A percentile compares a stretch with the other conserved stretches of the same genome.
Evolutionary conservation across 2,329 filamentous ascomycete genomes (phyloP).

Genomic region (Xylaria arbuscula): DNA sequence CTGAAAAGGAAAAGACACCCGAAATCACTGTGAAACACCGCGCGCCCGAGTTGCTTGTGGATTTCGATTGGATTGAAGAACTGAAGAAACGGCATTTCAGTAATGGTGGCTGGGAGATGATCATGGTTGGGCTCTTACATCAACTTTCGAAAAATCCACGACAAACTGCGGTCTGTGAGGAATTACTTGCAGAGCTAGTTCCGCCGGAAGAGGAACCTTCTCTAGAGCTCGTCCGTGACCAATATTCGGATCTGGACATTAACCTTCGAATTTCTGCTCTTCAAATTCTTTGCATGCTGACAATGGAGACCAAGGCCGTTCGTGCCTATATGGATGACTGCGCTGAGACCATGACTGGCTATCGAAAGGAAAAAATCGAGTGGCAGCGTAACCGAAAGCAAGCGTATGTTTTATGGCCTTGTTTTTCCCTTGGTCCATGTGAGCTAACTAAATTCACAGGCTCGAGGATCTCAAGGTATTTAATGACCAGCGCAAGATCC

Average conservation of each 20-base stretch:
- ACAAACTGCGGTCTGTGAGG: slow-evolving; percentile 77
- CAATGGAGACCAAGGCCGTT: slow-evolving; percentile 85
- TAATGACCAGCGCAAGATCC: slow-evolving; percentile 78
- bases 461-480: slow-evolving; percentile 76
- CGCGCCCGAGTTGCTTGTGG: slow-evolving; percentile 78
- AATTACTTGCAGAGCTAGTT: slow-evolving; percentile 82
- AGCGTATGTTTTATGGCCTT: slow-evolving; percentile 59
- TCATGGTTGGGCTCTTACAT: slow-evolving; percentile 86
- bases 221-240: slow-evolving; percentile 75
- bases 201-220: slow-evolving; percentile 81
- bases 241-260: slow-evolving; percentile 81
- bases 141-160: slow-evolving; percentile 82
- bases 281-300: slow-evolving; percentile 87
- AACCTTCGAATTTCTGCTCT: slow-evolving; percentile 84
- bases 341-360: slow-evolving; percentile 91
- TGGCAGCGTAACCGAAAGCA: slow-evolving; percentile 82
- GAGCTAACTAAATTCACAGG: slow-evolving; percentile 54
- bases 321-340: slow-evolving; percentile 92
- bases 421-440: not conserved
- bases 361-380: slow-evolving; percentile 95
- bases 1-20: slow-evolving; percentile 60
- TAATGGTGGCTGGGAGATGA: slow-evolving; percentile 90
- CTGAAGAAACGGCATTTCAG: slow-evolving; percentile 85
- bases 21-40: slow-evolving; percentile 68
- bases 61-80: slow-evolving; percentile 86